These are phyloP conservation scores for Geotrichum australiense DNA, from an alignment of 1,139 yeast genomes.

Conservation along the genomic window DNA sequence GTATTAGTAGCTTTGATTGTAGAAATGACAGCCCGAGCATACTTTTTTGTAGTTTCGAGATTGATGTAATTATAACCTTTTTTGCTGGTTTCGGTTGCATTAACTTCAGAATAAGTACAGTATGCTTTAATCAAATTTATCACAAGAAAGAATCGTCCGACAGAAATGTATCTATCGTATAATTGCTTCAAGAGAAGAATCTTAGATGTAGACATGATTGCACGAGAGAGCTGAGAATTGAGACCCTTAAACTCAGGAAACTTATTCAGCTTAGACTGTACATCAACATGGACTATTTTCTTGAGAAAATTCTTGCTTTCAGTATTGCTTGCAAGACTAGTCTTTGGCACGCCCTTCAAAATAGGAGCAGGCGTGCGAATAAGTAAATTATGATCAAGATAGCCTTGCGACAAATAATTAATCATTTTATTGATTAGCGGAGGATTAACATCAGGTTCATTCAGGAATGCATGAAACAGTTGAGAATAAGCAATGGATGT, in stretches of 20 bases:
- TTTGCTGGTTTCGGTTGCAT: background rate
- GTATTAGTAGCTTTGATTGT: constrained; percentile 30
- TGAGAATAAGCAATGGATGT: constrained; percentile 38
- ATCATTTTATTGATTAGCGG: constrained; percentile 3
- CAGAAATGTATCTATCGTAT: constrained; percentile 24
- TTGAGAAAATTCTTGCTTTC: too few species aligned
- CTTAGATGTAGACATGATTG: too few species aligned
- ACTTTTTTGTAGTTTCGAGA: too few species aligned
- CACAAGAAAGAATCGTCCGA: constrained; percentile 29
- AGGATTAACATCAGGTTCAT: constrained; percentile 28
- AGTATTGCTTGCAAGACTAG: too few species aligned
- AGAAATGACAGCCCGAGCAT: constrained; percentile 20
- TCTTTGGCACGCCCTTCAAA: too few species aligned
- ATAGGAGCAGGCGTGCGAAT: too few species aligned
- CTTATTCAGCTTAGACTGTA: too few species aligned
- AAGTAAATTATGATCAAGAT: constrained; percentile 27
- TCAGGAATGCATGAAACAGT: constrained; percentile 33
- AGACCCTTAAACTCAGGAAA: too few species aligned
- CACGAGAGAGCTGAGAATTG: too few species aligned
- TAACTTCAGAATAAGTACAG: background rate
- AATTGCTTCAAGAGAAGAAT: constrained; percentile 26
- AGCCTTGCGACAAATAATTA: constrained; percentile 16
- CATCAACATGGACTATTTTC: too few species aligned
- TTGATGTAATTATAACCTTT: too few species aligned
- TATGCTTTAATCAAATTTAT: constrained; percentile 22